Conservation (phyloP, 1,284 basidiomycete genomes). For the Trametes polyzona region DNA sequence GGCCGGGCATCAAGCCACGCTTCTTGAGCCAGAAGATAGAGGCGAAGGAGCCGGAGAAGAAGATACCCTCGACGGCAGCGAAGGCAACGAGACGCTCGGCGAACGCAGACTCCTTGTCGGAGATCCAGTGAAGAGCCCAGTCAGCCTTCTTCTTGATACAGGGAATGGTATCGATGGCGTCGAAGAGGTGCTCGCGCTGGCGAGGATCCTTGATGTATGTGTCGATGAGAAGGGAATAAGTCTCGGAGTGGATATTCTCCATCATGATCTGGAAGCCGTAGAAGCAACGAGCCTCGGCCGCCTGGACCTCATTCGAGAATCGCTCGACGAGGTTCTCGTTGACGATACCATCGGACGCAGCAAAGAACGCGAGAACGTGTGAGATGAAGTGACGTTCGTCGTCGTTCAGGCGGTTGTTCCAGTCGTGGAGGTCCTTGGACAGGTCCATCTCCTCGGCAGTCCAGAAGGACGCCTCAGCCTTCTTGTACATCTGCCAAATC, state of each 20-base stretch:
- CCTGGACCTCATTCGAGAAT: conserved; percentile 94
- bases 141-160: conserved; percentile 92
- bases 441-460: conserved; percentile 98
- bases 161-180: conserved; percentile 93
- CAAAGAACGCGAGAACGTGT: conserved; percentile 96
- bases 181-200: conserved; percentile 88
- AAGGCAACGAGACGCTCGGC: conserved; percentile 94
- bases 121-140: conserved; percentile 95
- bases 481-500: conserved; percentile 99
- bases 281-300: conserved; percentile 95
- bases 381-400: conserved; percentile 97
- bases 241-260: conserved; percentile 97
- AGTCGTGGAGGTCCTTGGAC: conserved; percentile 91
- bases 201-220: conserved; percentile 93
- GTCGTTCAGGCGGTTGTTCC: conserved; percentile 91
- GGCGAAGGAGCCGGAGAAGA: conserved; percentile 95
- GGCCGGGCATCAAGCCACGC: conserved; percentile 96
- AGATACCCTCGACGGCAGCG: conserved; percentile 98
- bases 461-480: conserved; percentile 94
- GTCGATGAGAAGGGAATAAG: conserved; percentile 97
- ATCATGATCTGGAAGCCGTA: conserved; percentile 99
- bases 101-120: conserved; percentile 83
- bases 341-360: conserved; percentile 96
- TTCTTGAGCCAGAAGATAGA: conserved; percentile 99
- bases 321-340: conserved; percentile 97